Base-by-base conservation (phyloP, 1,284 basidiomycete species). In the Apiotrichum mycotoxinovorans region DNA sequence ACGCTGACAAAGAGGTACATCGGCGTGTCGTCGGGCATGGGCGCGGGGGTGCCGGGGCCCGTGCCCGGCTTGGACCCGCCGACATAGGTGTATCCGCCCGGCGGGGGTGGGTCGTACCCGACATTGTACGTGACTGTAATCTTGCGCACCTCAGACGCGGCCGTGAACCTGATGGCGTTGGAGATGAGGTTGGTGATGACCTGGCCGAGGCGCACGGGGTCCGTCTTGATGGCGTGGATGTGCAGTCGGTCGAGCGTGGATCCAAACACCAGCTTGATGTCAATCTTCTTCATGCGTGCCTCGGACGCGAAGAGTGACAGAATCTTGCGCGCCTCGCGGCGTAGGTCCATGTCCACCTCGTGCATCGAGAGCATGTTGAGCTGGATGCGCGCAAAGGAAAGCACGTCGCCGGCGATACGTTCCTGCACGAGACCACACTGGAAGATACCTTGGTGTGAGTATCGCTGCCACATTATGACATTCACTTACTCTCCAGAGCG, bases 401-500 rank as follows among this genome's bases (percentile, higher is more conserved):
- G 66, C 3, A 79, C 71, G 38, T 79, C 78, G 47, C 75, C 75
- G 2, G 77, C 76, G 37, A 79, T 79, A 9, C 77, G 72, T 53
- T 78, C 76, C 61, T 79, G 78, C 1, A 75, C 71, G 18, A 78
- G 67, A 33, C 78, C 77, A 57, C 76, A 76, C 54, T 71, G 70
- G 51, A 62, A 60, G 51, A 68, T 68, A 46, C 63, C 64, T n/a
- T 66, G 23, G 2, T 10, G 50, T 55, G 33, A 61, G n/a, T n/a
- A n/a, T n/a, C n/a, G n/a, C n/a, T n/a, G 51, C 25, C 14, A 2
- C 35, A 20, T n/a, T 4, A n/a, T 3, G 30, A 1, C 33, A 2
- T 3, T n/a, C 51, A 55, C 57, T 52, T 50, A 60, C 68, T 67
- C 40, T 69, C 69, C 18, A 69, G 49, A 0, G 68, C 66, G 18